phyloP scores from a whole-genome alignment of 345 rosid genomes.

The Eucalyptus cloeziana region DNA sequence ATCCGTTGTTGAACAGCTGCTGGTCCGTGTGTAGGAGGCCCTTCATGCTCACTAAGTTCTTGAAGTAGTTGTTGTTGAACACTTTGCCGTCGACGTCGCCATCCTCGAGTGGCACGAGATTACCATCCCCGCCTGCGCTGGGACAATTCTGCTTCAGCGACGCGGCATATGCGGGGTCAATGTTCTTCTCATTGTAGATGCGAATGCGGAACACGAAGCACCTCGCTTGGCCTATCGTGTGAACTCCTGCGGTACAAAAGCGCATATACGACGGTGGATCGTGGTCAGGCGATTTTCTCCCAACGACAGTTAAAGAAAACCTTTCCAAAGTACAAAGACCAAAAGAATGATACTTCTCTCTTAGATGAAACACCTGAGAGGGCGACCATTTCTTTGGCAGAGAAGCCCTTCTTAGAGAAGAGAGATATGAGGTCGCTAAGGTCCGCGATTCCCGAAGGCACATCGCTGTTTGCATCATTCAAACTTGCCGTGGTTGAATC shows the following conservation, averaged over 20 bases:
- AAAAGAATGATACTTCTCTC: too few species aligned
- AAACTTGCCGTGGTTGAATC: constrained; percentile 28
- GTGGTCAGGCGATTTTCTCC: background rate
- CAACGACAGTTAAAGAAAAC: background rate
- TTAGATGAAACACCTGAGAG: constrained; percentile 16
- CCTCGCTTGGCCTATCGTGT: constrained; percentile 21
- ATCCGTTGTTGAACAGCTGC: constrained; percentile 18
- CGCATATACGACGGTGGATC: too few species aligned
- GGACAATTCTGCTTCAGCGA: constrained; percentile 7
- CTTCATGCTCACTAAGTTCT: constrained; percentile 10
- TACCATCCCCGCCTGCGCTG: constrained; percentile 2
- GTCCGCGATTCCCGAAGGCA: constrained; percentile 23
- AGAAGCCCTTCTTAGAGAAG: constrained; percentile 29
- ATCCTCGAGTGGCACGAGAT: background rate
- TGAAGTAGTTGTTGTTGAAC: constrained; percentile 20
- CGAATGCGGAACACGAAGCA: constrained; percentile 6
- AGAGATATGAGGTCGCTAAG: constrained; percentile 16
- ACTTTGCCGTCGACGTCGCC: background rate
- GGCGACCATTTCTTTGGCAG: constrained; percentile 21
- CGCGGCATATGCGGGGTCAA: constrained; percentile 8
- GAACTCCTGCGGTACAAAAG: constrained; percentile 3
- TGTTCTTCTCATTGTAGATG: constrained; percentile 19
- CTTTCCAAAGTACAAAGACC: background rate
- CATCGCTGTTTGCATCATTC: constrained; percentile 5
- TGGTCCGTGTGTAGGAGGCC: constrained; percentile 33